Base-by-base conservation (phyloP, 106 monocot species). In the Platanthera zijinensis region DNA sequence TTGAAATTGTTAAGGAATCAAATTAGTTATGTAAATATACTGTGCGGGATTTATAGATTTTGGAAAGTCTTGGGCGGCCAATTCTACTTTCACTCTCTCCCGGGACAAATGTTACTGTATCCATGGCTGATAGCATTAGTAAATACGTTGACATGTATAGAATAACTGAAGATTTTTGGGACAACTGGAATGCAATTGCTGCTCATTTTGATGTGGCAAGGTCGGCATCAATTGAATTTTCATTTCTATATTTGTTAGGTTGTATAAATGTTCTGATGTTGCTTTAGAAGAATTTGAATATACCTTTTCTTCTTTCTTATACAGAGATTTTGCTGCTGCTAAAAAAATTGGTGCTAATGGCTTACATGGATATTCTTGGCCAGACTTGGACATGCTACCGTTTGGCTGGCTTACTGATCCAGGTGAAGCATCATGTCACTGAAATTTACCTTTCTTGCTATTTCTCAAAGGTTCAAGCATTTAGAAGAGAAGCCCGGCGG, bases 311-410 rank as follows among this genome's bases (percentile, higher is more conserved):
- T 14, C 8, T 70, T n/a, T 50, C 56, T 10, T 82, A 57, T 76
- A 10, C 49, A 97, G 96, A 69, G 83, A 91, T 59, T 86, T 97
- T 79, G 93, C 93, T 72, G 84, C 86, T 59, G 90, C 86, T 1
- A 80, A 81, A 13, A 76, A 87, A 72, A 88, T 91, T 81, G 96
- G 96, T 48, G 89, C 93, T 48, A 66, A 59, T 18, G 96, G 96
- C n/a, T 79, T 93, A 62, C 85, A 73, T 56, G 91, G 93, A 74
- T 87, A 53, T 45, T 97, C 96, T 49, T 97, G 96, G 93, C 96
- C 96, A 48, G 96, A 97, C 76, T 82, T 97, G 69, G 96, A 97
- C 83, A 97, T 97, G 96, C 87, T 97, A 50, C 96, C 96, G 73
- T 84, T 97, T 83, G 96, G 96, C n/a, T 91, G 87, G 93, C 84